Conservation (phyloP, 768 basidiomycete species). For the Mycena leptocephala region DNA sequence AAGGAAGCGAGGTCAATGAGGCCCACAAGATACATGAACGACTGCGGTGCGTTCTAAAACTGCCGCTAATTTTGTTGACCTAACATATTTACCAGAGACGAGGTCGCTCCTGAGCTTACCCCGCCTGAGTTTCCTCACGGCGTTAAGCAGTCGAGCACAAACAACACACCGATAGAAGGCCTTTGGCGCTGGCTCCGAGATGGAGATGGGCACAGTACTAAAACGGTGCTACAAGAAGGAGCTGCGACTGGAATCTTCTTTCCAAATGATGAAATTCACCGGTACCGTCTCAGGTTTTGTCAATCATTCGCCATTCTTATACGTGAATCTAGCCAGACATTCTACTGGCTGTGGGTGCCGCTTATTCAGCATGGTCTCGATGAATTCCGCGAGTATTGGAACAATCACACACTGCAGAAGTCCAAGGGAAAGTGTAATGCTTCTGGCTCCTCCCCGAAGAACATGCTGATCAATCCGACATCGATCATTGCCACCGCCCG, state of each 20-base stretch:
- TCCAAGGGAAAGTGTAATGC: background rate
- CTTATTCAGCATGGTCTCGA: background rate
- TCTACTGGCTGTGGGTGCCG: conserved; percentile 10
- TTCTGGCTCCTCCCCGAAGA: background rate
- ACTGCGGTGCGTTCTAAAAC: background rate
- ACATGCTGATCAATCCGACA: background rate
- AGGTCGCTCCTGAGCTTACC: background rate
- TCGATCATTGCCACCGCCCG: background rate
- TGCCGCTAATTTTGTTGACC: background rate
- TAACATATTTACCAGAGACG: background rate
- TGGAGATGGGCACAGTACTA: background rate
- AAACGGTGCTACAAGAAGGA: background rate
- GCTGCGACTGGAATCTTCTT: background rate
- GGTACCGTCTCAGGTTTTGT: no score
- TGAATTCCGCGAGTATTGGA: background rate
- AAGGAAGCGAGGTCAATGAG: background rate
- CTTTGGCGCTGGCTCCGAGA: background rate
- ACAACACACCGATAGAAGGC: conserved; percentile 12
- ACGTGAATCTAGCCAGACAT: background rate
- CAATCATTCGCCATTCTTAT: no score
- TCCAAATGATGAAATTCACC: background rate
- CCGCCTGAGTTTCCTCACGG: background rate
- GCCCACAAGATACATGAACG: background rate
- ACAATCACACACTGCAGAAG: background rate
- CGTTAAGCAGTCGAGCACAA: conserved; percentile 10